Conservation (phyloP, 2,329 filamentous ascomycete genomes). For the Fusarium sp. region DNA sequence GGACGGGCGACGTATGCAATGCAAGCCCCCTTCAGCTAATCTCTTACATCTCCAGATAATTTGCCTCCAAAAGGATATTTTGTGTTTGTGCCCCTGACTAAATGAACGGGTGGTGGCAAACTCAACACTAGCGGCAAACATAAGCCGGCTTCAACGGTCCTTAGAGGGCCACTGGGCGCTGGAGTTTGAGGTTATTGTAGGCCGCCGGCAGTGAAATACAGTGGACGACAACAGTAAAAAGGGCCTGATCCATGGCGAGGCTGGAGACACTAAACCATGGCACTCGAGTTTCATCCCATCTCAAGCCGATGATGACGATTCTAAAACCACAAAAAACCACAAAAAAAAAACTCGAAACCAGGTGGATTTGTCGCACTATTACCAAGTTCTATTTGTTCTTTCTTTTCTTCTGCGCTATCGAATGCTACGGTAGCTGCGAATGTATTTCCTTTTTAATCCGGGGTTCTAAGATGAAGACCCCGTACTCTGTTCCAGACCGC, state of each 20-base stretch:
- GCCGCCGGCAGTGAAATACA: neutral
- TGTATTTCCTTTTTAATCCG: slow-evolving; percentile 36
- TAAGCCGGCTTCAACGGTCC: slow-evolving; percentile 35
- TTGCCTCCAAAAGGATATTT: neutral
- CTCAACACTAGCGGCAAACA: slow-evolving; percentile 40
- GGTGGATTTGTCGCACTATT: slow-evolving; percentile 7
- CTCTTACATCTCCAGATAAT: slow-evolving; percentile 2
- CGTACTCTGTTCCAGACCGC: slow-evolving; percentile 35
- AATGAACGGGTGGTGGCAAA: slow-evolving; percentile 43
- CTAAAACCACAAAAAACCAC: neutral
- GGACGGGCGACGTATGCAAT: slow-evolving; percentile 5
- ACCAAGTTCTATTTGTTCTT: slow-evolving; percentile 17
- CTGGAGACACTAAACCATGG: slow-evolving; percentile 4
- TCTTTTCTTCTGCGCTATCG: slow-evolving; percentile 24
- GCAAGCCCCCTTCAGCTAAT: slow-evolving; percentile 19
- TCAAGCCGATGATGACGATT: slow-evolving; percentile 10
- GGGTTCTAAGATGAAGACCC: slow-evolving; percentile 31
- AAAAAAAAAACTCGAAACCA: neutral
- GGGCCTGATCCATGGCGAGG: slow-evolving; percentile 18
- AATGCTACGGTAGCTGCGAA: neutral
- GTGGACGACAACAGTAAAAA: neutral
- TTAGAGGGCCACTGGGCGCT: slow-evolving; percentile 27
- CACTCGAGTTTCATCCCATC: slow-evolving; percentile 13
- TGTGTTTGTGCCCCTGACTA: slow-evolving; percentile 42
- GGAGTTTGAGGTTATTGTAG: slow-evolving; percentile 5